Conservation (phyloP, 73 alveolate species). For the Paramecium biaurelia region DNA sequence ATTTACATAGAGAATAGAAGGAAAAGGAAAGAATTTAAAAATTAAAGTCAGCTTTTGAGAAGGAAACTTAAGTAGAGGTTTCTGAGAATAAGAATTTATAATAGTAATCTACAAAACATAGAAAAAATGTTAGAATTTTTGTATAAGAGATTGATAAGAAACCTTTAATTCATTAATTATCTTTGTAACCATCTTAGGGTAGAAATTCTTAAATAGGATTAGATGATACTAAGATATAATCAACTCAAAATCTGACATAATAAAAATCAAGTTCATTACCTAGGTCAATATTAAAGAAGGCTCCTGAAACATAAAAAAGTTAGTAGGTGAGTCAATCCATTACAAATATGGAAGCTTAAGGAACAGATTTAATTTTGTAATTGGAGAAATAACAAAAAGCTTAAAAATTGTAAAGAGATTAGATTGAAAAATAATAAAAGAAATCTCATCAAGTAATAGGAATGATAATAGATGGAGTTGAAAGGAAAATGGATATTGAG, state of each 20-base stretch:
- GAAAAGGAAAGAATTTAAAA: constrained; percentile 1
- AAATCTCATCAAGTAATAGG: constrained; percentile 18
- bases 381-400: neutral
- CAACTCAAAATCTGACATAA: neutral
- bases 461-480: constrained; percentile 45
- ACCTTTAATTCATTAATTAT: neutral
- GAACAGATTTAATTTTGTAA: neutral
- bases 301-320: neutral
- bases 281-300: neutral
- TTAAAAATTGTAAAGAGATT: neutral
- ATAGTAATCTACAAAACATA: neutral
- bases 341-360: neutral
- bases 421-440: neutral
- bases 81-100: neutral
- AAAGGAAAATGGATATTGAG: constrained; percentile 39
- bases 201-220: neutral
- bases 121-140: neutral
- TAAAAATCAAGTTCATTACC: neutral
- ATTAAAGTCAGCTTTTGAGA: constrained; percentile 10
- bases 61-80: neutral
- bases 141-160: neutral
- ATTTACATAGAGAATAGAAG: neutral
- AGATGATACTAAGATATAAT: neutral
- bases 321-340: neutral
- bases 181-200: neutral